Conservation (phyloP, 1,284 basidiomycete genomes). For the Puccinia triticina region DNA sequence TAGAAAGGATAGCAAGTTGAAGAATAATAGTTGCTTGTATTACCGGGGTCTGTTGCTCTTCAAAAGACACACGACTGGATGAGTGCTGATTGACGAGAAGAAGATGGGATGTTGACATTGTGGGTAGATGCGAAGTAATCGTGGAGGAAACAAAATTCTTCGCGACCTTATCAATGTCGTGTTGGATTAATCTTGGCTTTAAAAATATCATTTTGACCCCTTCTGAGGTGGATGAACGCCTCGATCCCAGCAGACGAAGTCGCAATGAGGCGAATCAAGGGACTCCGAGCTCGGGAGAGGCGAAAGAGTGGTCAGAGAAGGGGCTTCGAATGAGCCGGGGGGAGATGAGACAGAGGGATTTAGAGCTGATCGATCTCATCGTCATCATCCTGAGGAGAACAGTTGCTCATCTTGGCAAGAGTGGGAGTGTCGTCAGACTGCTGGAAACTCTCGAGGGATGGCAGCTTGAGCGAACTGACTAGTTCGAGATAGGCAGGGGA, state of each 20-base stretch:
- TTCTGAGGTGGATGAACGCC: conserved; percentile 30
- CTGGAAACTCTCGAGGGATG: neutral
- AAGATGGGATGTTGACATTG: conserved; percentile 25
- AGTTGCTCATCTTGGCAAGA: neutral
- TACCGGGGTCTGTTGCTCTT: neutral
- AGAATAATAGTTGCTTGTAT: neutral
- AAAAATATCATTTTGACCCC: conserved; percentile 46
- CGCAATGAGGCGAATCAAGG: neutral
- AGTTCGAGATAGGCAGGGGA: conserved; percentile 31
- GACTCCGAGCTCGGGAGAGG: conserved; percentile 11
- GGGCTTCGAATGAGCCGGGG: conserved; percentile 46
- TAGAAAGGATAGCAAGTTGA: no score
- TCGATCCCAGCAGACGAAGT: conserved; percentile 14
- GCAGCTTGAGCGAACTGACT: conserved; percentile 29
- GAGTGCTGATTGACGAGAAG: neutral
- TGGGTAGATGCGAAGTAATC: conserved; percentile 47
- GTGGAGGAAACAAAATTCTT: conserved; percentile 26
- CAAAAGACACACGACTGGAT: neutral
- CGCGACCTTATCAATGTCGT: conserved; percentile 42
- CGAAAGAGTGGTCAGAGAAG: conserved; percentile 1
- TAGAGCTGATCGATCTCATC: neutral
- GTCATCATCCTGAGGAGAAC: conserved; percentile 26
- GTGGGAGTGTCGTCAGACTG: neutral
- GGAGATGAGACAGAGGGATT: neutral
- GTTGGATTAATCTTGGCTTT: conserved; percentile 31